phyloP scores from a whole-genome alignment of 2,329 filamentous ascomycete genomes.

The Aphanocladium album region DNA sequence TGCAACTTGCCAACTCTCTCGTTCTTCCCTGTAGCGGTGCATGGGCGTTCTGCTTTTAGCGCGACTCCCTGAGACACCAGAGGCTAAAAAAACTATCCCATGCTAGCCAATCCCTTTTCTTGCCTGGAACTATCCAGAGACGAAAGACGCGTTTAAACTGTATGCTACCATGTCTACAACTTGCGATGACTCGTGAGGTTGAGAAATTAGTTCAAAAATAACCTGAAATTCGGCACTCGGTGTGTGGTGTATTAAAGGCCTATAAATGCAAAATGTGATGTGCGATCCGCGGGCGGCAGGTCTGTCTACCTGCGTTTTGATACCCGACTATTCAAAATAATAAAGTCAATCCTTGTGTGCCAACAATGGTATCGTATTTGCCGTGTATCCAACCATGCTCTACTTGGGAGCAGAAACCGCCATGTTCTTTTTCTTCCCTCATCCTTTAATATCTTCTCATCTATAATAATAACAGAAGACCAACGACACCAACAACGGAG shows the following conservation, averaged over 20 bases:
- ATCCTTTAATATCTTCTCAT: neutral
- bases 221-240: neutral
- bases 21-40: neutral
- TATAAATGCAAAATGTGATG: slow-evolving; percentile 3
- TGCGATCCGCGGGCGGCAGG: neutral
- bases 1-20: neutral
- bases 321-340: neutral
- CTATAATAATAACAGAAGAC: slow-evolving; percentile 1
- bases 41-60: neutral
- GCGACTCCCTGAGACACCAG: neutral
- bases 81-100: neutral
- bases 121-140: neutral
- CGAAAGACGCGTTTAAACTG: neutral
- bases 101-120: too few relatives aligned
- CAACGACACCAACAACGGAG: neutral
- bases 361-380: slow-evolving; percentile 12
- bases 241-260: slow-evolving; percentile 3
- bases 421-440: neutral
- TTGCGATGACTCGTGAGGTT: neutral
- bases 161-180: neutral
- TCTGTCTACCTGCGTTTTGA: neutral
- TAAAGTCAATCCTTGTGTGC: neutral
- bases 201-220: neutral
- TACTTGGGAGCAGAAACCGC: neutral
- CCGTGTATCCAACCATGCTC: slow-evolving; percentile 1